These are phyloP conservation scores for Coemansia sp. DNA, from an alignment of 192 early-diverging fungal genomes.

Conservation along the genomic window DNA sequence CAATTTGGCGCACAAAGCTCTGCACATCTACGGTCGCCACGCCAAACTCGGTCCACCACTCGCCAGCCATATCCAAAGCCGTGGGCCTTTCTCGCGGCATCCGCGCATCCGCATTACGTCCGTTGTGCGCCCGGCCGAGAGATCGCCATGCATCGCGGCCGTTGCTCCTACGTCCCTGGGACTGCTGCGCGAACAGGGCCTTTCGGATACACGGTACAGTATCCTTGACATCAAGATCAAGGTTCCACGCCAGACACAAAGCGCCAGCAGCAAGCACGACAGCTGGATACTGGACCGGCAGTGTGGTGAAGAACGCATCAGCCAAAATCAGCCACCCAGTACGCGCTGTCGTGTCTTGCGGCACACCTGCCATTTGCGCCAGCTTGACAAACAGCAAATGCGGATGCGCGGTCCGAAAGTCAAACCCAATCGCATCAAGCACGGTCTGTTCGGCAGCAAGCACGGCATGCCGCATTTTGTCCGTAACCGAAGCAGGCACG, in stretches of 20 bases:
- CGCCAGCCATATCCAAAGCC: slow-evolving; percentile 15
- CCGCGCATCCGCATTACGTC: background rate
- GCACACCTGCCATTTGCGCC: slow-evolving; percentile 60
- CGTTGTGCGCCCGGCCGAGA: background rate
- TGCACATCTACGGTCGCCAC: slow-evolving; percentile 36
- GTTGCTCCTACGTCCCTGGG: background rate
- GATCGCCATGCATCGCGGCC: background rate
- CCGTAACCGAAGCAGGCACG: slow-evolving; percentile 56
- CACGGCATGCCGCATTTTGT: slow-evolving; percentile 65
- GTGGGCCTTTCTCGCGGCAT: background rate
- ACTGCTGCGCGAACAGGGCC: background rate
- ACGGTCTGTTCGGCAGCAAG: slow-evolving; percentile 69
- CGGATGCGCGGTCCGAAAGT: slow-evolving; percentile 75
- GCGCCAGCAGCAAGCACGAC: slow-evolving; percentile 42
- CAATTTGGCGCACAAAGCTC: slow-evolving; percentile 53
- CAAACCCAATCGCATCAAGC: slow-evolving; percentile 78
- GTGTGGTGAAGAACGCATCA: slow-evolving; percentile 49
- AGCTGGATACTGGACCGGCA: slow-evolving; percentile 52
- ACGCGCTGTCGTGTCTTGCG: slow-evolving; percentile 13
- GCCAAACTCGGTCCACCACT: slow-evolving; percentile 45
- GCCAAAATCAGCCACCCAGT: slow-evolving; percentile 47
- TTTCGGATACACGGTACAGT: slow-evolving; percentile 10
- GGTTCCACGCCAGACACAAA: slow-evolving; percentile 48
- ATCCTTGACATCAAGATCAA: slow-evolving; percentile 23
- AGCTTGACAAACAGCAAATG: slow-evolving; percentile 73